Evolutionary conservation across 2,329 filamentous ascomycete genomes (phyloP).

Genomic region (Botrytis tulipae): DNA sequence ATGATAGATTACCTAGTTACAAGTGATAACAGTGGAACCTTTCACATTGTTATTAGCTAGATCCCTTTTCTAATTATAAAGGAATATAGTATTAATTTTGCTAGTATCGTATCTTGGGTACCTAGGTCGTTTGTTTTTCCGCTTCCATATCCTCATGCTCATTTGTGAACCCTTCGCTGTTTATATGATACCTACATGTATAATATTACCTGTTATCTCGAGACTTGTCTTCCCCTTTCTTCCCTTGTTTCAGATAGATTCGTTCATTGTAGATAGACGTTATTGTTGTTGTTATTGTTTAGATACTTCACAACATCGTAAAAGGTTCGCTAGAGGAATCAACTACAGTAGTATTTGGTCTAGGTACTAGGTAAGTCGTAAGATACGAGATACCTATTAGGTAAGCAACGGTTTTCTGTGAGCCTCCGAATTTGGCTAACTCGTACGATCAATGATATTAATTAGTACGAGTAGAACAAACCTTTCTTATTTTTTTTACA

Average conservation of each 20-base stretch:
- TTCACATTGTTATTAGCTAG: constrained; percentile 1
- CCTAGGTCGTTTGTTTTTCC: background rate
- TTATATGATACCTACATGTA: background rate
- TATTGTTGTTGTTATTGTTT: background rate
- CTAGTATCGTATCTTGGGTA: background rate
- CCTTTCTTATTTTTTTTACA: background rate
- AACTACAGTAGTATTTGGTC: background rate
- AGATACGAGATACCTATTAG: too few relatives aligned
- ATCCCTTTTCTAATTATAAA: constrained; percentile 1
- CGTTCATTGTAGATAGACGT: background rate
- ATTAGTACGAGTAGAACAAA: background rate
- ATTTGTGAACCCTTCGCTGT: background rate
- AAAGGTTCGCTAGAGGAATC: background rate
- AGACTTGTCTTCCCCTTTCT: background rate
- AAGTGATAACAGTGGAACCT: background rate
- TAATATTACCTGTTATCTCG: background rate
- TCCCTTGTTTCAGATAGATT: background rate
- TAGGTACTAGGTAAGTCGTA: too few relatives aligned
- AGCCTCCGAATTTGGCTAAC: background rate
- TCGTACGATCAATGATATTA: background rate
- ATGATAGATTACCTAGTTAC: constrained; percentile 9
- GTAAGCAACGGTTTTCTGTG: background rate
- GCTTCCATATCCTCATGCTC: background rate
- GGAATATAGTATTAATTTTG: background rate
- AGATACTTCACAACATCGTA: background rate